Conservation (phyloP, 495 filamentous ascomycete genomes). For the Hypoxylon crocopeplum region DNA sequence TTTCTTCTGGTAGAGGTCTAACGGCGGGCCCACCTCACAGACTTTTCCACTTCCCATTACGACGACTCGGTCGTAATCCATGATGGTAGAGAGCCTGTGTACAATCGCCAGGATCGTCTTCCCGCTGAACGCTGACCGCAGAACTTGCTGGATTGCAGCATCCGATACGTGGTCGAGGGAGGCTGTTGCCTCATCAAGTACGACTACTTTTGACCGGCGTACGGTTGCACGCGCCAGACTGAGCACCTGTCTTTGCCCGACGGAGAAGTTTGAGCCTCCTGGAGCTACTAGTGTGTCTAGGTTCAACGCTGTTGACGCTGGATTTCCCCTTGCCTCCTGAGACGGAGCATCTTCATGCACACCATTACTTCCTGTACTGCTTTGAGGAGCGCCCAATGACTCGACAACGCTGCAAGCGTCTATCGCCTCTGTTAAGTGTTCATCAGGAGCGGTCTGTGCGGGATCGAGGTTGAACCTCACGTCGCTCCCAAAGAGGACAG, state of each 20-base stretch:
- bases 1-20: conserved; percentile 59
- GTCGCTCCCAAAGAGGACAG: conserved; percentile 51
- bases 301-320: conserved; percentile 17
- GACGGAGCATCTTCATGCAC: too few relatives aligned
- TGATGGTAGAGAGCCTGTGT: conserved; percentile 76
- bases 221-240: conserved; percentile 73
- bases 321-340: neutral
- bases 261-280: conserved; percentile 37
- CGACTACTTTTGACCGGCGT: conserved; percentile 64
- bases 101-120: conserved; percentile 82
- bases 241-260: conserved; percentile 72
- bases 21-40: conserved; percentile 71
- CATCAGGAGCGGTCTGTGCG: conserved; percentile 58
- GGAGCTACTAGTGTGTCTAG: neutral
- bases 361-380: too few relatives aligned
- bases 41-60: conserved; percentile 80
- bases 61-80: conserved; percentile 78
- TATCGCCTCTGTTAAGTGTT: conserved; percentile 54
- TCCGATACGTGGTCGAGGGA: conserved; percentile 78
- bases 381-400: conserved; percentile 52
- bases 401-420: conserved; percentile 50
- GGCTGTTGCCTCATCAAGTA: conserved; percentile 64
- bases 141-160: conserved; percentile 77
- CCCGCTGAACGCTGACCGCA: conserved; percentile 73
- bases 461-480: conserved; percentile 55